Evolutionary conservation across 352 stramenopile species (phyloP), one percentile per base, ranked within the genome.

Genomic region (Elongisporangium prolatum): DNA sequence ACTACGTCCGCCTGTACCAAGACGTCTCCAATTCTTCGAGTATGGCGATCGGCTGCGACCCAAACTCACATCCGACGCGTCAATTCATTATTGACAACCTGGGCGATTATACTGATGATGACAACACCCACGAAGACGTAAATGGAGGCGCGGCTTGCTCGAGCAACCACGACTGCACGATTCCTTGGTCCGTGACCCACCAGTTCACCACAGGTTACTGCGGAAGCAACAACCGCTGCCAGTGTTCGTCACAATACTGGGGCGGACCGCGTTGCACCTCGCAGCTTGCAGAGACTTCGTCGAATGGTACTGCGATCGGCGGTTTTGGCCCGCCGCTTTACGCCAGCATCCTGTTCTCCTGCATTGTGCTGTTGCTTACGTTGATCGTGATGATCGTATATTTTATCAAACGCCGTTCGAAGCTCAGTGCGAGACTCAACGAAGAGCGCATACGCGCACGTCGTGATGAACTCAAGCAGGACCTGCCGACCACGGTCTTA

Each of bases 1-100:
- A 97, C 73, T 88, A 84, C 58, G 81, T 97, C 18, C 79, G 88
- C 8, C 53, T 96, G 20, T 97, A 96, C 56, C 86, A 96, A 60
- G 68, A 75, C 37, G 64, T 24, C 51, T 74, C 61, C 40, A 62
- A 21, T 18, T 37, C 51, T 7, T 68, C 59, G 21, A 20, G 20
- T 8, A 68, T 68, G 61, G 24, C 51, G n/a, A 34, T 75, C 18
- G 63, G 63, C 17, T 77, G 71, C 21, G 63, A 80, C 20, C 71
- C 71, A n/a, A 17, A 21, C 10, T 68, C 54, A 8, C 71, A 80
- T 18, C 68, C 71, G 18, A 80, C 71, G 0, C 48, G 47, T 48
- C 20, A 73, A 49, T 77, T 66, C 63, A 80, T 80, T n/a, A 20
- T 64, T 10, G 71, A 58, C 13, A 57, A 80, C 18, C 48, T 72